These are phyloP conservation scores for Parastagonospora nodorum DNA, from an alignment of 2,329 filamentous ascomycete genomes.

Conservation along the genomic window DNA sequence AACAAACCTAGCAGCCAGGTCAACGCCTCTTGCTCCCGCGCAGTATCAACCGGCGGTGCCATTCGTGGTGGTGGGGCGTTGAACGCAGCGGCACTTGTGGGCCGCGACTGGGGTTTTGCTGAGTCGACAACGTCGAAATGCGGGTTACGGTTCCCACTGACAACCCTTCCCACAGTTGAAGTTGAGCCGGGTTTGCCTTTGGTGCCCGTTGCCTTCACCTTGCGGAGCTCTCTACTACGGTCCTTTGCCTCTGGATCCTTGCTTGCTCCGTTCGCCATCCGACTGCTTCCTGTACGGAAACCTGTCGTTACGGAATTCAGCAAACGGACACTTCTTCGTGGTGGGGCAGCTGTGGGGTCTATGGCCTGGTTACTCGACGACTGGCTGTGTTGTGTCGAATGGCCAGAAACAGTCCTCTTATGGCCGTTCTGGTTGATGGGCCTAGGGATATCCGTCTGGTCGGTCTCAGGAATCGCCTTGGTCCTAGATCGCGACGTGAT, in stretches of 20 bases:
- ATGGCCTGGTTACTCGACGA: constrained; percentile 25
- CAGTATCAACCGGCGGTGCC: constrained; percentile 59
- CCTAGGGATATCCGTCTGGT: constrained; percentile 44
- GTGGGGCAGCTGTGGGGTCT: constrained; percentile 51
- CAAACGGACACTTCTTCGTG: constrained; percentile 52
- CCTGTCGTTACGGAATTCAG: constrained; percentile 58
- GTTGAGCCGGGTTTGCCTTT: constrained; percentile 67
- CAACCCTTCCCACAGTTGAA: constrained; percentile 79
- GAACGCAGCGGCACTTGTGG: constrained; percentile 39
- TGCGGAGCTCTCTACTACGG: constrained; percentile 74
- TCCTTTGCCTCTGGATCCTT: constrained; percentile 61
- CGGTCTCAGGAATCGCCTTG: constrained; percentile 48
- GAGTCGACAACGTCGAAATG: constrained; percentile 68
- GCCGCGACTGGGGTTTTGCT: constrained; percentile 64
- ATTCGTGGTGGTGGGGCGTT: constrained; percentile 36
- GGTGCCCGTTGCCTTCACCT: constrained; percentile 75
- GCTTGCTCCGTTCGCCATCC: constrained; percentile 62
- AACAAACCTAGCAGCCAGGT: constrained; percentile 79
- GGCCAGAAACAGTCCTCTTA: constrained; percentile 92
- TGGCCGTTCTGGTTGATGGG: constrained; percentile 61
- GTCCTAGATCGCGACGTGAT: constrained; percentile 47
- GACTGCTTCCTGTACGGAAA: constrained; percentile 66
- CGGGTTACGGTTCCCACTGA: constrained; percentile 87
- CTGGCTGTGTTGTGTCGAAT: constrained; percentile 54
- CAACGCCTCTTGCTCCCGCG: constrained; percentile 75